phyloP scores from a whole-genome alignment of 2,329 filamentous ascomycete species.

The Chalaropsis ovoidea region DNA sequence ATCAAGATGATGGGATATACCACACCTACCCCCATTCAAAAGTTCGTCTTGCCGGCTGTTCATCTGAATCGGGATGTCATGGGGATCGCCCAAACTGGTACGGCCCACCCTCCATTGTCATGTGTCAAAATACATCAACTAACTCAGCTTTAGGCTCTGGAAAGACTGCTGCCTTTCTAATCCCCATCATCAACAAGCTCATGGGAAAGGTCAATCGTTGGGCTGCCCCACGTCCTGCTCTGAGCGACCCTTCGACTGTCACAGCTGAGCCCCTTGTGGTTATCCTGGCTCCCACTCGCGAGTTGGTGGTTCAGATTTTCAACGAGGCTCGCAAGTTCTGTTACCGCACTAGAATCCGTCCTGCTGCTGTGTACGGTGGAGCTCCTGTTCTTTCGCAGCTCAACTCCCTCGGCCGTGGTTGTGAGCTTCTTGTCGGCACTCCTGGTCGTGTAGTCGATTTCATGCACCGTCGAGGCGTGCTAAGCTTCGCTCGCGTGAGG shows the following conservation, averaged over 20 bases:
- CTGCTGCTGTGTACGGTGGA: constrained; percentile 82
- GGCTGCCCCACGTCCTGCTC: constrained; percentile 63
- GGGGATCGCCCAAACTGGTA: constrained; percentile 86
- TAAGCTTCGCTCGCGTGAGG: constrained; percentile 66
- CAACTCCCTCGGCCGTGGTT: constrained; percentile 66
- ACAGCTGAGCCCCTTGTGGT: constrained; percentile 81
- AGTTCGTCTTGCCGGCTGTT: constrained; percentile 72
- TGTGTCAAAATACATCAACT: constrained; percentile 21
- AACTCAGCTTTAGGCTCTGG: constrained; percentile 61
- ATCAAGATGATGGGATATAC: constrained; percentile 61
- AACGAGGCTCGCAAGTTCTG: constrained; percentile 87
- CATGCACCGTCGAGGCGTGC: constrained; percentile 57
- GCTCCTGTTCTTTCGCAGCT: constrained; percentile 60
- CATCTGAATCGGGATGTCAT: constrained; percentile 70
- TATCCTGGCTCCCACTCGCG: constrained; percentile 75
- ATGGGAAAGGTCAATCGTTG: constrained; percentile 95
- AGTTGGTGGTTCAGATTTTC: constrained; percentile 89
- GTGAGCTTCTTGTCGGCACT: constrained; percentile 79
- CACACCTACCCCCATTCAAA: constrained; percentile 75
- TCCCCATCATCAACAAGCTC: constrained; percentile 78
- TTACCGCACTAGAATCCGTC: constrained; percentile 89
- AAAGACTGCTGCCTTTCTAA: constrained; percentile 86
- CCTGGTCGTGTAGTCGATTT: constrained; percentile 80
- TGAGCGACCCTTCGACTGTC: constrained; percentile 36
- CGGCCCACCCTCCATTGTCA: constrained; percentile 17